These are phyloP conservation scores for Lactarius deliciosus DNA, from an alignment of 768 basidiomycete genomes.

Conservation along the genomic window DNA sequence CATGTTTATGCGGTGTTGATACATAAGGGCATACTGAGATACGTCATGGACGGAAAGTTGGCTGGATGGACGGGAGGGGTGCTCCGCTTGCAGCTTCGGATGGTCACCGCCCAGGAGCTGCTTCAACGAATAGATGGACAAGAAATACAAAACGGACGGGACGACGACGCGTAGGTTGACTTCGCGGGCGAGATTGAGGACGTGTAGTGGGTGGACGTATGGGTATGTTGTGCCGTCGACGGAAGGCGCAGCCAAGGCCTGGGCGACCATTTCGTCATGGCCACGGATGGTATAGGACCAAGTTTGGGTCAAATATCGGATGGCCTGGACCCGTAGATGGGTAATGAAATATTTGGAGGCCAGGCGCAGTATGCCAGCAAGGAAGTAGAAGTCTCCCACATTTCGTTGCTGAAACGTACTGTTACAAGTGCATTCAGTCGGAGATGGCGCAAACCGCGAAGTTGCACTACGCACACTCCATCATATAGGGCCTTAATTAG, in stretches of 20 bases:
- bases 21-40: constrained; percentile 55
- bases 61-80: constrained; percentile 52
- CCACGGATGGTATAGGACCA: constrained; percentile 56
- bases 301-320: constrained; percentile 47
- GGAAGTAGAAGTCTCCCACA: constrained; percentile 53
- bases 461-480: constrained; percentile 45
- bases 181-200: constrained; percentile 55
- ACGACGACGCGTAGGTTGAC: constrained; percentile 47
- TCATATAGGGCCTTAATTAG: constrained; percentile 58
- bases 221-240: constrained; percentile 52
- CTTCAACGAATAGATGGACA: constrained; percentile 54
- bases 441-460: constrained; percentile 13
- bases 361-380: constrained; percentile 58
- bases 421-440: constrained; percentile 23
- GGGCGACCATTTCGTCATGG: constrained; percentile 56
- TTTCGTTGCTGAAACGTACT: constrained; percentile 43
- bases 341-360: constrained; percentile 60
- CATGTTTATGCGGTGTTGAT: constrained; percentile 50
- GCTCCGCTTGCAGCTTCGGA: constrained; percentile 49
- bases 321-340: constrained; percentile 51
- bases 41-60: constrained; percentile 44
- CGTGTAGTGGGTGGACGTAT: constrained; percentile 57
- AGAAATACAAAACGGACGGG: constrained; percentile 55
- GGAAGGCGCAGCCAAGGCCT: constrained; percentile 44
- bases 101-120: constrained; percentile 52